Evolutionary conservation across 225 moss, liverwort and hornwort species (phyloP), one percentile per base, ranked within the genome.

Genomic region (Antitrichia curtipendula): DNA sequence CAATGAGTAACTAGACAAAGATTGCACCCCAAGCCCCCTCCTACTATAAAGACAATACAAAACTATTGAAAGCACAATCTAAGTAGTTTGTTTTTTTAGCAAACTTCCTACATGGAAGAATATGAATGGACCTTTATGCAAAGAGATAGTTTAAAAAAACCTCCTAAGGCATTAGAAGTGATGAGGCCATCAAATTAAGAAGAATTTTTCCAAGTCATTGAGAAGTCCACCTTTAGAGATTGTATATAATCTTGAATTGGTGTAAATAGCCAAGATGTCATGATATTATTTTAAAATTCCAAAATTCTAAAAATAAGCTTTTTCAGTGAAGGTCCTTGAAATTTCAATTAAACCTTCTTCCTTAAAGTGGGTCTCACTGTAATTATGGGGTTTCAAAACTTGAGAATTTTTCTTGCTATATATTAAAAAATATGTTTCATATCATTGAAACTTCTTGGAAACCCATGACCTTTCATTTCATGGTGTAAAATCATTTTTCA

Each of bases 321-420:
- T 40, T 24, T 7, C 1, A 24, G 0, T 1, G 0, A 69, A 0
- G 24, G 24, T 69, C 14, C 1, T 13, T 8, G 0, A 0, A 40
- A 24, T 40, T 24, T 24, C 2, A 40, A 1, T 14, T 1, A 69
- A 0, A 8, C 24, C 40, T 7, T 8, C 13, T 4, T 13, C 8
- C 0, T 22, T 38, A 3, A 65, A 3, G 10, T 18, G 19, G 5
- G 1, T 18, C 2, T 32, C 2, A 62, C 8, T 62, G 7, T n/a
- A n/a, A 62, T 4, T 62, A 31, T 6, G 3, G 1, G 21, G 5
- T 6, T 36, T n/a, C 20, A 36, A 65, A 65, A 65, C 21, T 36
- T 12, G 20, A n/a, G 3, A 2, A 65, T 0, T 36, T 20, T 63
- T 64, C 0, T 18, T 34, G 7, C 2, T 1, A 64, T 5, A 19